These are phyloP conservation scores for Amoebophrya sp. DNA, from an alignment of 169 alveolate species.

Conservation along the genomic window DNA sequence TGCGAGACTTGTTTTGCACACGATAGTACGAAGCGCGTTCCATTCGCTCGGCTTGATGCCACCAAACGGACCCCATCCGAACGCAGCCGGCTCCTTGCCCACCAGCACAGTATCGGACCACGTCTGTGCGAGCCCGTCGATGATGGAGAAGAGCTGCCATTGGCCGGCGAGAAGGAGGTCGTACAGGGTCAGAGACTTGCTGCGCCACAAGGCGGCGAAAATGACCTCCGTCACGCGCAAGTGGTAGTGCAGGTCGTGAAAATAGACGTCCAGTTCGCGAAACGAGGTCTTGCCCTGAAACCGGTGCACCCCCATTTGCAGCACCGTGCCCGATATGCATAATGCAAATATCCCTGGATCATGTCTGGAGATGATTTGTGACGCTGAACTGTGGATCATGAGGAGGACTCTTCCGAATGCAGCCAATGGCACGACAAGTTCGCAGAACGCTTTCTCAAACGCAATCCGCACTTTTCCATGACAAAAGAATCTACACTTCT, in stretches of 20 bases:
- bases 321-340: too few relatives aligned
- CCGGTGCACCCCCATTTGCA: neutral
- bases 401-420: neutral
- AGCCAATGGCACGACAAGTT: neutral
- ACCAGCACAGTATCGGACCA: neutral
- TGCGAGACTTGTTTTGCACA: too few relatives aligned
- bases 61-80: neutral
- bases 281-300: neutral
- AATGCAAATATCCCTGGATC: too few relatives aligned
- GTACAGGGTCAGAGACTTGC: neutral
- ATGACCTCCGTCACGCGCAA: neutral
- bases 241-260: neutral
- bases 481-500: neutral
- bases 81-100: neutral
- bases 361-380: too few relatives aligned
- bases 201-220: neutral
- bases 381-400: neutral
- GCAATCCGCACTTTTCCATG: neutral
- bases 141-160: neutral
- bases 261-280: neutral
- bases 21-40: too few relatives aligned
- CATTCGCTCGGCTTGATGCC: neutral
- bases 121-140: neutral
- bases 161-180: neutral
- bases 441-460: neutral